phyloP scores from a whole-genome alignment of 306 rosid genomes.

The Rosa lucieae region DNA sequence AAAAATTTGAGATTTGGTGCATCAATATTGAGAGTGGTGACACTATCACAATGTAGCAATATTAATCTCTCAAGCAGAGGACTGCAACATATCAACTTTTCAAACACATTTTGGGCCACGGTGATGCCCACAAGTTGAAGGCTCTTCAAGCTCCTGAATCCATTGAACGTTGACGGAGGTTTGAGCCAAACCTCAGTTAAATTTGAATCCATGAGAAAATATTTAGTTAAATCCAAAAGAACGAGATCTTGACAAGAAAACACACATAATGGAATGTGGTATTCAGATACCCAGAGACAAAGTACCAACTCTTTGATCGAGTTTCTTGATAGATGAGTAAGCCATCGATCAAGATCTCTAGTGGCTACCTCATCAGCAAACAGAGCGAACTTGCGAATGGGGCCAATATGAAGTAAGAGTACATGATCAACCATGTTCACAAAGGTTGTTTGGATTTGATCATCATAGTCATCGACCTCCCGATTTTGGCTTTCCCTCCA shows the following conservation, averaged over 20 bases:
- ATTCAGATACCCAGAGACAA: not conserved
- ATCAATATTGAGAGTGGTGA: constrained; percentile 40
- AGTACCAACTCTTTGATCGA: not conserved
- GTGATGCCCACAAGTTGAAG: constrained; percentile 38
- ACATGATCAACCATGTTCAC: constrained; percentile 48
- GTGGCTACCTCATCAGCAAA: not conserved
- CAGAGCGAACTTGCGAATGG: constrained; percentile 44
- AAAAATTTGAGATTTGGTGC: constrained; percentile 40
- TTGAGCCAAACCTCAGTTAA: not conserved
- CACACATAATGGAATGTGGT: not conserved
- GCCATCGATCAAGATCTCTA: not conserved
- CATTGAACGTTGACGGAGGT: constrained; percentile 51
- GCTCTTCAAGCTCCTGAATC: constrained; percentile 52
- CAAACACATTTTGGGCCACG: constrained; percentile 42
- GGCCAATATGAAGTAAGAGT: constrained; percentile 54
- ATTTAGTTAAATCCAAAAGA: constrained; percentile 34
- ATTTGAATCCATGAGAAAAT: too few species aligned
- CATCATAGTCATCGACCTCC: too few species aligned
- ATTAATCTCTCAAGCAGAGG: constrained; percentile 52
- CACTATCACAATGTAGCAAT: constrained; percentile 39
- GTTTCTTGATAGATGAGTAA: not conserved
- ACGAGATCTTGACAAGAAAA: constrained; percentile 22
- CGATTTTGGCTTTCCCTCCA: not conserved
- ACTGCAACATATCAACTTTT: constrained; percentile 43
- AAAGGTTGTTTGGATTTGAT: constrained; percentile 12